Base-by-base conservation (phyloP, 768 basidiomycete genomes). In the Leccinum olivaceopallidum region DNA sequence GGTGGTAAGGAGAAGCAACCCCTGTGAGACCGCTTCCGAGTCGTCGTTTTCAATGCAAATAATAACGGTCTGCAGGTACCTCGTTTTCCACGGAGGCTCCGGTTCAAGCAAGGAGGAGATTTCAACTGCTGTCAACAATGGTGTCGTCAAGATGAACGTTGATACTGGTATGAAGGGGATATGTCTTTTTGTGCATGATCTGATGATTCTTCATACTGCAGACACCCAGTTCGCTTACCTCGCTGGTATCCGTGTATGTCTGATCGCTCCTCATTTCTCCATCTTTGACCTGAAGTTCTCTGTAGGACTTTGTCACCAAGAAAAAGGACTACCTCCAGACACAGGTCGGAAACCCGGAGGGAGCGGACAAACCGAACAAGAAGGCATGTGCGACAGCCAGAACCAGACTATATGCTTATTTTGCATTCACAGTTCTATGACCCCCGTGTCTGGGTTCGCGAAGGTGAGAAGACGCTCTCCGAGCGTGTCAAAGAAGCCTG, bases 31-130 rank as follows among this genome's bases (percentile, higher is more conserved):
- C 24, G 3, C 53, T 39, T 52, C 28, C 28, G 28, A 28, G 28
- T 30, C 34, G 34, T 30, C 4, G 32, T 36, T 47, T 37, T 22
- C 12, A 9, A 42, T 24, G 30, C 16, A 36, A 30, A 51, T 6
- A 8, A 6, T 39, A 47, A 70, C 10, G 7, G 9, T 30, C 24
- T 14, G 4, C 56, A 94, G 93, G 67, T 98, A 89, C 86, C 92
- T 98, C 63, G 97, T 98, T 77, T 99, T 98, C 94, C 97, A 99
- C 80, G 97, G 97, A 77, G 97, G 97, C 65, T 98, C 97, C 56
- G 97, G 97, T 50, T 98, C 97, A 34, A 87, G 91, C 66, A 94
- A 94, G 79, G 90, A 95, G 52, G 97, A 99, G 79, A 99, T 98
- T 79, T 81, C 80, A 68, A 93, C 88, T 52, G 96, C 95, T 60